phyloP scores from a whole-genome alignment of 1,284 basidiomycete genomes.

The Schizophyllum amplum region DNA sequence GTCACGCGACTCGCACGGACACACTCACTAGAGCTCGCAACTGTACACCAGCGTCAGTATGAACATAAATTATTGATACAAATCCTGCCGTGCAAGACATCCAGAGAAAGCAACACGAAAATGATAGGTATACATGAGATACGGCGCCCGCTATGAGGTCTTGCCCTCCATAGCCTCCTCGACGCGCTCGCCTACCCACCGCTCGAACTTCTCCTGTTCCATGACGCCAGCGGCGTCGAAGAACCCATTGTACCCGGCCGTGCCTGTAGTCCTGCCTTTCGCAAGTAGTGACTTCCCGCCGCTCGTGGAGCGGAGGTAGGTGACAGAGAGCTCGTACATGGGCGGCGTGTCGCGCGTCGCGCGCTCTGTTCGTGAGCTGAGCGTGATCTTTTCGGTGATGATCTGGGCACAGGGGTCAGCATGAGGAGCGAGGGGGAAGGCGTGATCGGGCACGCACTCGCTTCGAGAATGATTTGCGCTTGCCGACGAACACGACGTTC shows the following conservation, averaged over 20 bases:
- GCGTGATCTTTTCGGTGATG: slow-evolving; percentile 72
- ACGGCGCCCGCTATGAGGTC: slow-evolving; percentile 15
- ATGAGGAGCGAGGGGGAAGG: not conserved
- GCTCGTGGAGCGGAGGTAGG: slow-evolving; percentile 67
- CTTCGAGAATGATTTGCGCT: slow-evolving; percentile 78
- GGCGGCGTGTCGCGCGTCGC: slow-evolving; percentile 34
- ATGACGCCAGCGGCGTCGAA: slow-evolving; percentile 67
- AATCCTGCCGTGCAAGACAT: not conserved
- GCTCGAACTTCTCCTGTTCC: slow-evolving; percentile 62
- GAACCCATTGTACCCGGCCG: slow-evolving; percentile 53
- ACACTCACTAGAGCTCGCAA: not conserved
- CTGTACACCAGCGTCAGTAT: not conserved
- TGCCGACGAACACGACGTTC: slow-evolving; percentile 73
- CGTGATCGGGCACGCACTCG: slow-evolving; percentile 38
- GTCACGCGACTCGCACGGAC: too few relatives aligned
- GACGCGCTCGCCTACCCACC: slow-evolving; percentile 65
- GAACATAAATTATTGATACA: not conserved
- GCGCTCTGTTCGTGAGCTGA: slow-evolving; percentile 51
- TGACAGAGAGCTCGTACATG: slow-evolving; percentile 52
- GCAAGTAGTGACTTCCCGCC: slow-evolving; percentile 70
- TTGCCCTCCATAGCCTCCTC: slow-evolving; percentile 53
- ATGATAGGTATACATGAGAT: not conserved
- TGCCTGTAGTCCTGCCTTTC: slow-evolving; percentile 46
- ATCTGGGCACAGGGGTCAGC: slow-evolving; percentile 39
- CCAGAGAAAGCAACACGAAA: not conserved